These are phyloP conservation scores for Piloderma croceum DNA, from an alignment of 768 basidiomycete species.

Conservation along the genomic window DNA sequence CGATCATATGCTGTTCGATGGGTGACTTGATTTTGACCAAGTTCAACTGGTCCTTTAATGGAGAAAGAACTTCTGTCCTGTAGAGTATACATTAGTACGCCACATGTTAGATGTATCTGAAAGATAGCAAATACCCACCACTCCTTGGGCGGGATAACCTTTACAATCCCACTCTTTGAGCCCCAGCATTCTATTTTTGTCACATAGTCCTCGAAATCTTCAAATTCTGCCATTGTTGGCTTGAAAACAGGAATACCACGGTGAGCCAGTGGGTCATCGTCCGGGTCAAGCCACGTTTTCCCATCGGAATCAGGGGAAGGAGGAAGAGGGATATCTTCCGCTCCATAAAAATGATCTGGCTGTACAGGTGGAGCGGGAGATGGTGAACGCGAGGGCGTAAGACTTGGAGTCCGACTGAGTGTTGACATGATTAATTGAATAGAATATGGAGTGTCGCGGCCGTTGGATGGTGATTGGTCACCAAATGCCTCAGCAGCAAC, in stretches of 20 bases:
- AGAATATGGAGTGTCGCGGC: too few relatives aligned
- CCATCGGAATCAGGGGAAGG: conserved; percentile 62
- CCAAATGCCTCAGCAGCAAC: too few relatives aligned
- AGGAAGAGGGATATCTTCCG: conserved; percentile 39
- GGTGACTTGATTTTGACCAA: conserved; percentile 79
- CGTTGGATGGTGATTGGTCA: too few relatives aligned
- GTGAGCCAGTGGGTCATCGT: conserved; percentile 72
- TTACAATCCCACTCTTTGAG: conserved; percentile 84
- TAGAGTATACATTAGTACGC: conserved; percentile 12
- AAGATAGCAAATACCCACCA: conserved; percentile 53
- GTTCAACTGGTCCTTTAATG: conserved; percentile 60
- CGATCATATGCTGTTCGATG: conserved; percentile 91
- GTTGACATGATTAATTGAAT: conserved; percentile 14
- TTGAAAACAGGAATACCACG: conserved; percentile 96
- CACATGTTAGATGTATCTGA: conserved; percentile 10
- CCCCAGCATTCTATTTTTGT: conserved; percentile 88
- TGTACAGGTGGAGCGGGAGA: conserved; percentile 53
- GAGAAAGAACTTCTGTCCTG: conserved; percentile 71
- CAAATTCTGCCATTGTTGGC: conserved; percentile 87
- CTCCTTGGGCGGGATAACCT: conserved; percentile 91
- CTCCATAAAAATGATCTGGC: conserved; percentile 80
- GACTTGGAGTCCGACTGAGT: conserved; percentile 24
- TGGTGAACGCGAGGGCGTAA: conserved; percentile 43
- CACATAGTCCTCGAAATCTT: conserved; percentile 90
- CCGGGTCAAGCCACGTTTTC: conserved; percentile 66